A percentile compares a stretch with the other conserved stretches of the same genome.
phyloP scores from a whole-genome alignment of 208 protist genomes.

The Leishmania martiniquensis region DNA sequence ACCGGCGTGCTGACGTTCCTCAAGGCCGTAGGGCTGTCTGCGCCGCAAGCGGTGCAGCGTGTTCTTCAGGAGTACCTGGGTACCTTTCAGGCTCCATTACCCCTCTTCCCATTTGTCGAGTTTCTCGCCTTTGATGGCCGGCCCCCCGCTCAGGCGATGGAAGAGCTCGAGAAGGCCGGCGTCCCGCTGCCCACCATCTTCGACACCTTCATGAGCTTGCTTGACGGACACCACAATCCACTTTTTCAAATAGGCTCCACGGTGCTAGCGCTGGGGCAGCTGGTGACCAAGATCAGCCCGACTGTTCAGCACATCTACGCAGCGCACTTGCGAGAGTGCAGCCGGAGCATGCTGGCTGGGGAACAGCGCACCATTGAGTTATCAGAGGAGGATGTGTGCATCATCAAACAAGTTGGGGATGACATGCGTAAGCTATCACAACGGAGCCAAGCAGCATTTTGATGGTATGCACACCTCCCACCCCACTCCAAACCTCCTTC shows the following conservation, averaged over 20 bases:
- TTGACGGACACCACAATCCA: slow-evolving; percentile 41
- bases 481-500: background rate
- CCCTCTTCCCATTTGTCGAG: slow-evolving; percentile 67
- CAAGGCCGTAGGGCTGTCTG: slow-evolving; percentile 43
- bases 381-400: slow-evolving; percentile 37
- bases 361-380: slow-evolving; percentile 42
- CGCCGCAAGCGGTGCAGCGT: slow-evolving; percentile 52
- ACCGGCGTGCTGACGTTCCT: slow-evolving; percentile 61
- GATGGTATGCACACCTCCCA: background rate
- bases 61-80: slow-evolving; percentile 70
- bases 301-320: slow-evolving; percentile 50
- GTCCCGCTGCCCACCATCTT: slow-evolving; percentile 52
- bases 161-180: slow-evolving; percentile 40
- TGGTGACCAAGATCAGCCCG: slow-evolving; percentile 40
- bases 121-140: slow-evolving; percentile 61
- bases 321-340: slow-evolving; percentile 70
- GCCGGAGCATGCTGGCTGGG: slow-evolving; percentile 51
- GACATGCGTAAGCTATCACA: slow-evolving; percentile 30
- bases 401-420: slow-evolving; percentile 38
- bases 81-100: slow-evolving; percentile 62
- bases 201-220: slow-evolving; percentile 54
- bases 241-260: slow-evolving; percentile 43
- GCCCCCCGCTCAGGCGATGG: slow-evolving; percentile 26
- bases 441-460: background rate
- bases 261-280: slow-evolving; percentile 39